A percentile compares a stretch with the other conserved stretches of the same genome.
Conservation (phyloP, 306 rosid genomes). For the Arachis stenosperma region DNA sequence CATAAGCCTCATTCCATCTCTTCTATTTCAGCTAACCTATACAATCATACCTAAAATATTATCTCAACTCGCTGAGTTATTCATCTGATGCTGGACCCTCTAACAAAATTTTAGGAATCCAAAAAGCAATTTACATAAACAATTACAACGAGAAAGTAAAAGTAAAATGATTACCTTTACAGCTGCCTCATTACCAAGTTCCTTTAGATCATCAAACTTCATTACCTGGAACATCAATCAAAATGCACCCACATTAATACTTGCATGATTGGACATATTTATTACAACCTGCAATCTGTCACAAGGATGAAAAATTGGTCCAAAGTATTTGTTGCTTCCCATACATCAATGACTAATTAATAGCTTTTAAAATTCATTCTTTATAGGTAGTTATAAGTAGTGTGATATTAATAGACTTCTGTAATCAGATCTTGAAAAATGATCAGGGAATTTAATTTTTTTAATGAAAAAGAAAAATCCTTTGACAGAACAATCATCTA, state of each 20-base stretch:
- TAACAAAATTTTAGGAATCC: background rate
- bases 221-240: conserved; percentile 66
- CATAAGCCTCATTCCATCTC: no score
- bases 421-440: no score
- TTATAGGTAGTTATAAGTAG: no score
- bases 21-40: no score
- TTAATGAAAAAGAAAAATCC: background rate
- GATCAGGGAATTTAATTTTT: no score
- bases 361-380: no score
- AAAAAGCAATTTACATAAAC: conserved; percentile 10
- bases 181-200: conserved; percentile 83
- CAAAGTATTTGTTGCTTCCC: background rate
- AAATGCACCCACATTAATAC: conserved; percentile 23
- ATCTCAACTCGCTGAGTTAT: background rate
- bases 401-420: background rate
- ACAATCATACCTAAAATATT: background rate
- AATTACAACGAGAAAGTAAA: conserved; percentile 20
- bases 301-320: background rate
- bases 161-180: conserved; percentile 68
- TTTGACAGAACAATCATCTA: background rate
- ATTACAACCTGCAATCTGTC: background rate
- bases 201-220: conserved; percentile 98
- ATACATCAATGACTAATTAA: background rate
- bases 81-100: conserved; percentile 6
- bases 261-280: conserved; percentile 25